These are phyloP conservation scores for Chrysopogon serrulatus DNA, from an alignment of 176 grass and related monocot species.

Conservation along the genomic window DNA sequence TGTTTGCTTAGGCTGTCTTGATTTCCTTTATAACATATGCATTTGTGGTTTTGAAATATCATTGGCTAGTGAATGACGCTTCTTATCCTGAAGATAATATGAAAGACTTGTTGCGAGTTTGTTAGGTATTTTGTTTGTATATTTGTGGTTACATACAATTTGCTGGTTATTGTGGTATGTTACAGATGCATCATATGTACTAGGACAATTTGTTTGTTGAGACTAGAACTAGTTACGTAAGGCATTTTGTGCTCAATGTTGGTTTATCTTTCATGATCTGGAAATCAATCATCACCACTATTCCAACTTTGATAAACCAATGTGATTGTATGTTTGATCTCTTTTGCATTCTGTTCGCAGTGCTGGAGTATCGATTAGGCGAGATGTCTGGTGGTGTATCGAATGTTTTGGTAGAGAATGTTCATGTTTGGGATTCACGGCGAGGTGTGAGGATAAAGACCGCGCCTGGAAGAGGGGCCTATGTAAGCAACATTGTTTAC, in stretches of 20 bases:
- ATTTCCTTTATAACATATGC: neutral
- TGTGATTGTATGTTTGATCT: conserved; percentile 18
- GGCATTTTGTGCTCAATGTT: neutral
- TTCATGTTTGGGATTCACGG: conserved; percentile 66
- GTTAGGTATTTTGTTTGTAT: neutral
- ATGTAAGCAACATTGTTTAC: conserved; percentile 55
- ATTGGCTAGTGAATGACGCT: neutral
- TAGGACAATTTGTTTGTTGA: neutral
- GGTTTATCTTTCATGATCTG: neutral
- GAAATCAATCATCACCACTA: neutral
- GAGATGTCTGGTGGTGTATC: conserved; percentile 96
- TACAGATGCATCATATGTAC: neutral
- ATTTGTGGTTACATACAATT: neutral
- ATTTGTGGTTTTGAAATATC: neutral
- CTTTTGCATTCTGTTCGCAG: conserved; percentile 42
- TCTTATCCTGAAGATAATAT: neutral
- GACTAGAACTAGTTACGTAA: neutral
- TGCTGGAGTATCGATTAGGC: conserved; percentile 79
- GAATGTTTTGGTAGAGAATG: conserved; percentile 62
- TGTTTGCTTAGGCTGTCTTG: neutral
- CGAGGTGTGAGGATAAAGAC: conserved; percentile 88
- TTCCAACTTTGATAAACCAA: neutral
- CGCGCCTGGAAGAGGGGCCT: conserved; percentile 79
- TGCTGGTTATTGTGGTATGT: neutral
- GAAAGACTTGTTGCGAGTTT: neutral